A percentile compares a stretch with the other conserved stretches of the same genome.
phyloP scores from a whole-genome alignment of 2,329 filamentous ascomycete genomes.

The Hypocrella siamensis region DNA sequence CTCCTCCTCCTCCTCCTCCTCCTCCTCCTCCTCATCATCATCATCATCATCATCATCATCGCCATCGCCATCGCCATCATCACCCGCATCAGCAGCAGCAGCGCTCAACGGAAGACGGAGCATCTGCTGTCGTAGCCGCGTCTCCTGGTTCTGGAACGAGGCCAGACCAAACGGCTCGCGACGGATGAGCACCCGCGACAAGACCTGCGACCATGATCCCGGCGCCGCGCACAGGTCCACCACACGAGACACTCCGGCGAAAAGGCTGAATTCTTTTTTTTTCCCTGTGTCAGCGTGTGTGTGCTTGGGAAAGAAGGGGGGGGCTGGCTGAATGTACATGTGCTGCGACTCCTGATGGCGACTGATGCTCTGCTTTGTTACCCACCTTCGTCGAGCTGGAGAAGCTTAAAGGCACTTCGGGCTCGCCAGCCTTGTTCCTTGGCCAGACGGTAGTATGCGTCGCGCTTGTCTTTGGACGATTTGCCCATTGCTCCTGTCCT shows the following conservation, averaged over 20 bases:
- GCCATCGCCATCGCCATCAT: too few species aligned
- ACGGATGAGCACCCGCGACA: conserved; percentile 85
- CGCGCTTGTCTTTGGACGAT: conserved; percentile 96
- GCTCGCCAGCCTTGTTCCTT: conserved; percentile 99
- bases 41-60: too few species aligned
- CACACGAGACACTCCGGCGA: conserved; percentile 76
- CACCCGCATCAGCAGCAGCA: too few species aligned
- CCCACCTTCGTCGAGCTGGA: conserved; percentile 74
- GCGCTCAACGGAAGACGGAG: conserved; percentile 23
- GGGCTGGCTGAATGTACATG: neutral
- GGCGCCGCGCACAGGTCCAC: conserved; percentile 94
- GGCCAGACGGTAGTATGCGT: conserved; percentile 92
- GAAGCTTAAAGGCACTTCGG: conserved; percentile 87
- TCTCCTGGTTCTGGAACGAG: conserved; percentile 76
- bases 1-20: neutral
- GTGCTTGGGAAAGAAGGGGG: neutral
- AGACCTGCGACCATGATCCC: conserved; percentile 92
- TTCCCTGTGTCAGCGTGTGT: neutral
- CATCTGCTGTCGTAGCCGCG: conserved; percentile 45
- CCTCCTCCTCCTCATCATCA: neutral
- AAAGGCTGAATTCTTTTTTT: conserved; percentile 72
- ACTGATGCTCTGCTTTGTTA: neutral
- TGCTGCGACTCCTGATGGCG: neutral
- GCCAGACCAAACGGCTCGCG: conserved; percentile 77
- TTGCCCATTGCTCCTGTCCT: conserved; percentile 57